A percentile compares a stretch with the other conserved stretches of the same genome.
phyloP scores from a whole-genome alignment of 225 moss, liverwort and hornwort genomes.

The Lunularia cruciata region DNA sequence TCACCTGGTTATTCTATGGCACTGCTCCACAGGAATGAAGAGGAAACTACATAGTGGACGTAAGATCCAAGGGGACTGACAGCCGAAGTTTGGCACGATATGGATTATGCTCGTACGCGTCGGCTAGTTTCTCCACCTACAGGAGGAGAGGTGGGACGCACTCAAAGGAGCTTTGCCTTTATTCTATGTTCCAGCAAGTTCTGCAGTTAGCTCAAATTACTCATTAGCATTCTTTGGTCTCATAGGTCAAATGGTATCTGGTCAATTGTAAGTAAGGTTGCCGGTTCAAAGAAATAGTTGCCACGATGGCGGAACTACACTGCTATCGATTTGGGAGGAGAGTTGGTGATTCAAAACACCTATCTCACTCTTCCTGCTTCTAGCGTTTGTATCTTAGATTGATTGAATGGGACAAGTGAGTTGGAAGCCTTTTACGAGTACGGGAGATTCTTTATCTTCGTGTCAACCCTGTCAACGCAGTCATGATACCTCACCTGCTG shows the following conservation, averaged over 20 bases:
- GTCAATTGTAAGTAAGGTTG: conserved; percentile 4
- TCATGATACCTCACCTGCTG: too few relatives aligned
- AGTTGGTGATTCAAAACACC: background rate
- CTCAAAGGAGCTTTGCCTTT: background rate
- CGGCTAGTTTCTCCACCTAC: too few relatives aligned
- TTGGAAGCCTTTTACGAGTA: too few relatives aligned
- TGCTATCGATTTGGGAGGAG: background rate
- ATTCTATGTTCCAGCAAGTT: background rate
- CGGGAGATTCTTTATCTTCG: too few relatives aligned
- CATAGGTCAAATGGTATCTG: background rate
- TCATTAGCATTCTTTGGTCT: conserved; percentile 5
- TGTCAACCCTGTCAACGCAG: too few relatives aligned
- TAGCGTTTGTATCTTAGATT: background rate
- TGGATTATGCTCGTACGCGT: background rate
- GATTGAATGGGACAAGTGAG: background rate
- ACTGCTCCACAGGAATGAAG: background rate
- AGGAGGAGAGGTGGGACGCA: background rate
- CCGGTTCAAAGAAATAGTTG: background rate
- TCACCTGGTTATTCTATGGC: background rate
- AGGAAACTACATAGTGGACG: background rate
- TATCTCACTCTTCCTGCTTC: background rate
- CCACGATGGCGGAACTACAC: background rate
- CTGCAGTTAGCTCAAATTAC: background rate
- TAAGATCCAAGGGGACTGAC: background rate
- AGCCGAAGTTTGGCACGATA: background rate